Base-by-base conservation (phyloP, 169 alveolate species). In the Eimeria nieschulzi region DNA sequence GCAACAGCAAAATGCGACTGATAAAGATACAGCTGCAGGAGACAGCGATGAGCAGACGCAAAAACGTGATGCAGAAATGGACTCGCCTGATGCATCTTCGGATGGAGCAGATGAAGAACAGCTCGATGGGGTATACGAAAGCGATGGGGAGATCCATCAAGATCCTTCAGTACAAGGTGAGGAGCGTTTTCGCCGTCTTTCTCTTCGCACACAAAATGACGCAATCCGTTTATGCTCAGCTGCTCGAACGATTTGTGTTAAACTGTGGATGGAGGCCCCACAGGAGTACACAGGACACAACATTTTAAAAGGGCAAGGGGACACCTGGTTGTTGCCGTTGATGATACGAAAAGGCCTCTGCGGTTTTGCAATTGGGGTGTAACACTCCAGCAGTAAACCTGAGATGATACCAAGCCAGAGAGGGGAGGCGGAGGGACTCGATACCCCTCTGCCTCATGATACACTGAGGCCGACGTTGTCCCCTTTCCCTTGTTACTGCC, bases 261-360 rank as follows among this genome's bases (percentile, higher is more conserved):
- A 33, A 33, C 46, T 33, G 46, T 33, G 46, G 46, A 33, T 33
- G 46, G 46, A 33, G 46, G 46, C 46, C 3, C 46, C 46, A 33
- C 46, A 33, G 46, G 46, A 3, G 0, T 33, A 33, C 3, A 33
- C 46, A 33, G 46, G 46, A 33, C 46, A 33, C 46, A 33, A 3
- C 46, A 33, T 3, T 3, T 33, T 0, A 33, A 3, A 33, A 33
- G 70, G 71, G 8, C 72, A n/a, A 51, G 70, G 71, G 70, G 86
- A 54, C 26, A 70, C 72, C 39, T 51, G 86, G 72, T 26, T 0
- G 88, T 61, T 82, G 88, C 88, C 88, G 78, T 59, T 25, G 88
- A 82, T 56, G 88, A 82, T 1, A 82, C 56, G 56, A 82, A 82
- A 82, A 82, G 88, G 88, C 88, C 88, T 82, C 88, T 82, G 88